Percentiles rank a stretch among this genome's conserved stretches.
phyloP scores from a whole-genome alignment of 2,329 filamentous ascomycete species.

The Nigrospora oryzae region DNA sequence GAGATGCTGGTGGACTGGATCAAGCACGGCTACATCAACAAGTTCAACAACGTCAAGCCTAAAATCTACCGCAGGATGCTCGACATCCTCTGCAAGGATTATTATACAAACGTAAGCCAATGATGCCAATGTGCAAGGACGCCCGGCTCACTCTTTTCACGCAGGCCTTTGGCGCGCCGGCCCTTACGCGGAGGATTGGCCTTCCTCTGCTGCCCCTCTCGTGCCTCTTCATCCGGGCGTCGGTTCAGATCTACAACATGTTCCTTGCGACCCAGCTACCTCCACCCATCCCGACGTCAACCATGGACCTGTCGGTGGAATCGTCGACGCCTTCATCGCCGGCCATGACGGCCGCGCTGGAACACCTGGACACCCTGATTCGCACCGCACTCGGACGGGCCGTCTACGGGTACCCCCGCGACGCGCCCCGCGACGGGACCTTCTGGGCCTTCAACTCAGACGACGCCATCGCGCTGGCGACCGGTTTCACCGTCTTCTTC shows the following conservation, averaged over 20 bases:
- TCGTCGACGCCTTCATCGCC: slow-evolving; percentile 58
- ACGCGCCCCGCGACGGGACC: slow-evolving; percentile 25
- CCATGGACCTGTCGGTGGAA: slow-evolving; percentile 58
- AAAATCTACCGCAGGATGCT: slow-evolving; percentile 82
- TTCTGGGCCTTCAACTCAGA: slow-evolving; percentile 58
- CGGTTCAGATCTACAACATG: slow-evolving; percentile 96
- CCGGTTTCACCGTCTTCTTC: slow-evolving; percentile 82
- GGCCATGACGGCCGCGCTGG: slow-evolving; percentile 67
- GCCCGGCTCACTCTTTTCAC: slow-evolving; percentile 7
- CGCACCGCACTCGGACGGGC: slow-evolving; percentile 69
- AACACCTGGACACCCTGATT: slow-evolving; percentile 70
- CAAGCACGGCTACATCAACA: slow-evolving; percentile 96
- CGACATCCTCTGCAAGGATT: slow-evolving; percentile 93
- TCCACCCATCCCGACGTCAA: slow-evolving; percentile 57
- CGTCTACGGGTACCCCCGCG: slow-evolving; percentile 52
- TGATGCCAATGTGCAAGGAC: background rate
- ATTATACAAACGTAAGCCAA: slow-evolving; percentile 78
- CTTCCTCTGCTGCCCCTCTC: slow-evolving; percentile 87
- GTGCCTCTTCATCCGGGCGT: slow-evolving; percentile 90
- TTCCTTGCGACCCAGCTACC: slow-evolving; percentile 84
- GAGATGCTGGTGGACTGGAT: slow-evolving; percentile 96
- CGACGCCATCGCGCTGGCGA: slow-evolving; percentile 64
- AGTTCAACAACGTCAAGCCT: slow-evolving; percentile 96
- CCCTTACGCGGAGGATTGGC: slow-evolving; percentile 80
- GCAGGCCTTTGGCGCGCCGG: slow-evolving; percentile 82